Percentiles rank a stretch among this genome's conserved stretches.
These are phyloP conservation scores for Cyberlindnera japonica DNA, from an alignment of 805 yeast genomes.

Conservation along the genomic window DNA sequence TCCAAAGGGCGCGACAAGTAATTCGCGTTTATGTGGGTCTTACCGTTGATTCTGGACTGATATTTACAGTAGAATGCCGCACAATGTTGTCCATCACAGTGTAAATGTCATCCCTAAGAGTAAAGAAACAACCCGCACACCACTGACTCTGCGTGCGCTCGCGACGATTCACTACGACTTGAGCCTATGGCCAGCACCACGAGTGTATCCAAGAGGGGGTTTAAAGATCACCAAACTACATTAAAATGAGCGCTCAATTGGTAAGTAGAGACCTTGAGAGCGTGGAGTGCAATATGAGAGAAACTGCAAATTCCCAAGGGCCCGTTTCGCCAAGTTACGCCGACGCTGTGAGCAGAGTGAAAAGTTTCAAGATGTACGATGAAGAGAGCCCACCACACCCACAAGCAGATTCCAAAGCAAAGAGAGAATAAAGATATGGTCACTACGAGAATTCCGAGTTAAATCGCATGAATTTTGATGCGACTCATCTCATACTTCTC, in stretches of 20 bases:
- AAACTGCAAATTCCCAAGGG: background rate
- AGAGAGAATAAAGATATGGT: background rate
- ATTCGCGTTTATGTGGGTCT: constrained; percentile 3
- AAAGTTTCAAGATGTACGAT: constrained; percentile 11
- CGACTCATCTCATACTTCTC: background rate
- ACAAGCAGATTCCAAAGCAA: background rate
- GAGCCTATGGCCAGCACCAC: constrained; percentile 9
- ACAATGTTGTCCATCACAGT: background rate
- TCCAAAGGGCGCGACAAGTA: background rate
- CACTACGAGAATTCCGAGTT: background rate
- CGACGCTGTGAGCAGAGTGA: constrained; percentile 4
- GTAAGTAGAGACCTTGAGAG: constrained; percentile 22
- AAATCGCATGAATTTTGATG: background rate
- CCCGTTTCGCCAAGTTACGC: constrained; percentile 1
- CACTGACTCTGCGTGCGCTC: constrained; percentile 16
- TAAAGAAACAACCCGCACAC: constrained; percentile 16
- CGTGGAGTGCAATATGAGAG: constrained; percentile 6
- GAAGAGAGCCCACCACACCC: background rate
- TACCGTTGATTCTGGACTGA: constrained; percentile 2
- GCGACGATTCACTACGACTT: constrained; percentile 8
- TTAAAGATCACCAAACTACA: constrained; percentile 15
- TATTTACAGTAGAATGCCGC: constrained; percentile 5
- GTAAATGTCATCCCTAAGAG: constrained; percentile 10
- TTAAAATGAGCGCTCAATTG: constrained; percentile 32
- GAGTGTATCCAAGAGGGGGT: constrained; percentile 2